These are phyloP conservation scores for Kuraishia capsulata DNA, from an alignment of 805 yeast genomes.

Conservation along the genomic window DNA sequence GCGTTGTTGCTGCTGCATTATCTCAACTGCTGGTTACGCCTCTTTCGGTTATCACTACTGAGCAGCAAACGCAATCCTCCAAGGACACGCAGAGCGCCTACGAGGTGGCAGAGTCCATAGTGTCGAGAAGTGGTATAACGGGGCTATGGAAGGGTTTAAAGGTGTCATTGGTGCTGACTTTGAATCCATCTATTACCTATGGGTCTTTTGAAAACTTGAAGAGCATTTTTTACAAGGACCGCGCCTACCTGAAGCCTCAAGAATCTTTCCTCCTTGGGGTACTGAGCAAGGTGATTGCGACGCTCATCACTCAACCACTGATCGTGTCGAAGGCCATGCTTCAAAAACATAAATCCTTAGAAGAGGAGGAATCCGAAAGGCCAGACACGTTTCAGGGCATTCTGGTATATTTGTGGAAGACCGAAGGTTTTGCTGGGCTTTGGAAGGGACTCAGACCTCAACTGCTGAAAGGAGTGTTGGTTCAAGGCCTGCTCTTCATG, in stretches of 20 bases:
- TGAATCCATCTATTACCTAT: conserved; percentile 82
- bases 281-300: conserved; percentile 73
- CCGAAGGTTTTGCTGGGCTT: conserved; percentile 57
- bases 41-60: conserved; percentile 62
- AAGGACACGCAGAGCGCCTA: conserved; percentile 18
- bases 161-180: conserved; percentile 67
- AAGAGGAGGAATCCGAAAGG: conserved; percentile 22
- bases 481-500: conserved; percentile 78
- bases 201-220: conserved; percentile 69
- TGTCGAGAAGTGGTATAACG: conserved; percentile 51
- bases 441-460: conserved; percentile 83
- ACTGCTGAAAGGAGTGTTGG: conserved; percentile 69
- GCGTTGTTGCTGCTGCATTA: conserved; percentile 75
- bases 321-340: conserved; percentile 79
- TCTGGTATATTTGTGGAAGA: conserved; percentile 44
- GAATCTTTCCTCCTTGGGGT: conserved; percentile 71
- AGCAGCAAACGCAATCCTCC: conserved; percentile 39
- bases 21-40: conserved; percentile 79
- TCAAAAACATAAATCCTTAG: conserved; percentile 35
- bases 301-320: conserved; percentile 74
- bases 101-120: conserved; percentile 38
- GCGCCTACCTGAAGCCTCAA: conserved; percentile 39
- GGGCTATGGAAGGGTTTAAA: conserved; percentile 83
- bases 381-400: conserved; percentile 58
- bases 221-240: conserved; percentile 33